Percentiles rank a stretch among this genome's conserved stretches.
These are phyloP conservation scores for Raddia distichophylla DNA, from an alignment of 176 grass and related monocot genomes.

Conservation along the genomic window DNA sequence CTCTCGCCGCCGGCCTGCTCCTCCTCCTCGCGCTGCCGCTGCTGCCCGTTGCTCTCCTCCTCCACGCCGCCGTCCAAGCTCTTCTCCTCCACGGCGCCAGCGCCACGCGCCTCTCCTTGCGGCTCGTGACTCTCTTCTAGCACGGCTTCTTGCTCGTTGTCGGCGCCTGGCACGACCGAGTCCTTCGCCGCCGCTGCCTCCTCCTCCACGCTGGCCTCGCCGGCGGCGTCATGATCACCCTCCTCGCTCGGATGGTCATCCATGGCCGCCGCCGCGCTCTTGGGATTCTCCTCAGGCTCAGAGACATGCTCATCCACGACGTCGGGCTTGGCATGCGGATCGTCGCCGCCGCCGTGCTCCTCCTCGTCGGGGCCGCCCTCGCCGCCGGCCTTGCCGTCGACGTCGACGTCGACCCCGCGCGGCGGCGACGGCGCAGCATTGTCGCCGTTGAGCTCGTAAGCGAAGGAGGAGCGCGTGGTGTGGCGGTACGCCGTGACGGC, in stretches of 20 bases:
- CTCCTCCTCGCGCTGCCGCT: constrained; percentile 63
- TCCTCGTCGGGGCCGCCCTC: not conserved
- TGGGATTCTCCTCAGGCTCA: constrained; percentile 15
- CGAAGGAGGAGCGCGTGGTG: constrained; percentile 50
- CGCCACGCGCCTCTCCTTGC: constrained; percentile 3
- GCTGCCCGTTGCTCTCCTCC: constrained; percentile 61
- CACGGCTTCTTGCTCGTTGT: constrained; percentile 16
- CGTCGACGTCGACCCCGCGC: not conserved
- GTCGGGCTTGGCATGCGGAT: constrained; percentile 46
- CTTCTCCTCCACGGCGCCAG: constrained; percentile 53
- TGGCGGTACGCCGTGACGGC: constrained; percentile 35
- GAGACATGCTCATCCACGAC: constrained; percentile 1
- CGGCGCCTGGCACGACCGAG: not conserved
- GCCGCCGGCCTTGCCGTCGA: not conserved
- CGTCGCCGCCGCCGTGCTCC: constrained; percentile 1
- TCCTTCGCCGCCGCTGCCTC: not conserved
- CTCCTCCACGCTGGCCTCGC: not conserved
- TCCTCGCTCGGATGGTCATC: constrained; percentile 31
- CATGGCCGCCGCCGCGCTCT: not conserved
- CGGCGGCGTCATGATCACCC: not conserved
- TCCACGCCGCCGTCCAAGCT: constrained; percentile 73
- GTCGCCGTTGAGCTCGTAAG: constrained; percentile 39
- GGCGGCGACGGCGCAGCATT: constrained; percentile 18
- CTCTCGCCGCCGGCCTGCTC: constrained; percentile 36
- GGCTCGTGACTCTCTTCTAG: constrained; percentile 21